A percentile compares a stretch with the other conserved stretches of the same genome.
Evolutionary conservation across 2,329 filamentous ascomycete genomes (phyloP).

Genomic region (Colletotrichum magnum): DNA sequence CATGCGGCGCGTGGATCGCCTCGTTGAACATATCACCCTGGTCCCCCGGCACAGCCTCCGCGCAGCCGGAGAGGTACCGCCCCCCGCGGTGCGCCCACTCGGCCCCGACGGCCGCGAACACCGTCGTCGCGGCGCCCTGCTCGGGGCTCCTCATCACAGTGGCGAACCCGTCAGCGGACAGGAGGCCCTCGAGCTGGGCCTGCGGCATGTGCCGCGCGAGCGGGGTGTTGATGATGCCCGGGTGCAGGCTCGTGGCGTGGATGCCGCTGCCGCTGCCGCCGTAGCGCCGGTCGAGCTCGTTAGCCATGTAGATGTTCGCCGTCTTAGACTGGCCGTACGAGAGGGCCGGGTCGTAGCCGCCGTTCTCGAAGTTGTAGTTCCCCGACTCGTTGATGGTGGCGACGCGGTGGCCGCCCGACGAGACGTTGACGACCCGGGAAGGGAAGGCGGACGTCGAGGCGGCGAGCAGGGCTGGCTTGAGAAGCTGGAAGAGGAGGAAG

Average conservation of each 20-base stretch:
- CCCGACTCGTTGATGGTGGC: slow-evolving; percentile 49
- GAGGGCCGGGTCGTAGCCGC: slow-evolving; percentile 48
- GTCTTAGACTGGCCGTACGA: slow-evolving; percentile 65
- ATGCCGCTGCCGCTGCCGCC: slow-evolving; percentile 2
- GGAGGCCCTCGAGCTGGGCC: not conserved
- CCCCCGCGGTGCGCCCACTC: slow-evolving; percentile 62
- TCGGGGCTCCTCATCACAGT: slow-evolving; percentile 43
- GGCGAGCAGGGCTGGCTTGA: slow-evolving; percentile 27
- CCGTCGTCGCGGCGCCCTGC: slow-evolving; percentile 64
- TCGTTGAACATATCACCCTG: not conserved
- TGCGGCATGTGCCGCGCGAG: not conserved
- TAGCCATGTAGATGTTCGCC: slow-evolving; percentile 65
- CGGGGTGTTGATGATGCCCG: slow-evolving; percentile 27
- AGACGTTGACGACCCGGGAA: slow-evolving; percentile 62
- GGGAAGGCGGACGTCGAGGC: slow-evolving; percentile 49
- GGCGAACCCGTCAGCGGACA: not conserved
- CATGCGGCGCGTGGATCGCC: not conserved
- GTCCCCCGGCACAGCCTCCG: slow-evolving; percentile 30
- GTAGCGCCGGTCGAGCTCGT: slow-evolving; percentile 61
- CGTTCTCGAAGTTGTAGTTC: slow-evolving; percentile 45
- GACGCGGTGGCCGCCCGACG: slow-evolving; percentile 58
- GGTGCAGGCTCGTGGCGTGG: slow-evolving; percentile 50
- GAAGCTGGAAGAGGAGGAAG: slow-evolving; percentile 49
- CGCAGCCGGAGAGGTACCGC: slow-evolving; percentile 59
- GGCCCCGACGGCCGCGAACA: slow-evolving; percentile 58